phyloP scores from a whole-genome alignment of 495 filamentous ascomycete genomes.

The Neurospora sp. region DNA sequence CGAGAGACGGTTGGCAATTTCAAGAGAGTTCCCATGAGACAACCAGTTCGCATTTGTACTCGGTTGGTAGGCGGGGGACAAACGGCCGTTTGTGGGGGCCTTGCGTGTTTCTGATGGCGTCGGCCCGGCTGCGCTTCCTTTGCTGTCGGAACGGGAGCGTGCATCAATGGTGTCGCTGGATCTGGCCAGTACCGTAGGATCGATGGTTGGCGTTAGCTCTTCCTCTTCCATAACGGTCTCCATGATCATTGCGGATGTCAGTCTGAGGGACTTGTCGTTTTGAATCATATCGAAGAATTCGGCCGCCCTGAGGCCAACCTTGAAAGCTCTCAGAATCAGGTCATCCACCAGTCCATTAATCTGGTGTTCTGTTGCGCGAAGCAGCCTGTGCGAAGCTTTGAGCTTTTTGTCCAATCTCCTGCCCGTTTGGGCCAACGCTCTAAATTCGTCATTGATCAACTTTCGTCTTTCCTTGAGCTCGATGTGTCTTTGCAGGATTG shows the following conservation, averaged over 20 bases:
- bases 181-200: slow-evolving; percentile 35
- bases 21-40: slow-evolving; percentile 24
- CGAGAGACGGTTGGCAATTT: slow-evolving; percentile 29
- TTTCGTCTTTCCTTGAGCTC: slow-evolving; percentile 75
- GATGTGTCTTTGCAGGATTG: slow-evolving; percentile 61
- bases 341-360: slow-evolving; percentile 77
- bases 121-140: slow-evolving; percentile 18
- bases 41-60: slow-evolving; percentile 28
- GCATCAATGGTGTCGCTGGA: slow-evolving; percentile 22
- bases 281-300: slow-evolving; percentile 87
- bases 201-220: slow-evolving; percentile 60
- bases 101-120: slow-evolving; percentile 20
- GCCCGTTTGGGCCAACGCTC: slow-evolving; percentile 74
- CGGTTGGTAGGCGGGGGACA: slow-evolving; percentile 29
- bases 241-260: slow-evolving; percentile 46
- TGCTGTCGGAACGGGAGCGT: slow-evolving; percentile 25
- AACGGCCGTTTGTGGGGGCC: slow-evolving; percentile 28
- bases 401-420: slow-evolving; percentile 67
- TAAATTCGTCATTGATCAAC: slow-evolving; percentile 78
- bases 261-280: slow-evolving; percentile 46
- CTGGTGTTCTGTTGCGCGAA: slow-evolving; percentile 42
- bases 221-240: slow-evolving; percentile 54
- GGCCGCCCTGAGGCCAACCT: slow-evolving; percentile 83
- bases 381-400: slow-evolving; percentile 4
- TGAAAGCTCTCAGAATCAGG: slow-evolving; percentile 87